phyloP scores from a whole-genome alignment of 768 basidiomycete species.

The Botryobasidium botryosum region DNA sequence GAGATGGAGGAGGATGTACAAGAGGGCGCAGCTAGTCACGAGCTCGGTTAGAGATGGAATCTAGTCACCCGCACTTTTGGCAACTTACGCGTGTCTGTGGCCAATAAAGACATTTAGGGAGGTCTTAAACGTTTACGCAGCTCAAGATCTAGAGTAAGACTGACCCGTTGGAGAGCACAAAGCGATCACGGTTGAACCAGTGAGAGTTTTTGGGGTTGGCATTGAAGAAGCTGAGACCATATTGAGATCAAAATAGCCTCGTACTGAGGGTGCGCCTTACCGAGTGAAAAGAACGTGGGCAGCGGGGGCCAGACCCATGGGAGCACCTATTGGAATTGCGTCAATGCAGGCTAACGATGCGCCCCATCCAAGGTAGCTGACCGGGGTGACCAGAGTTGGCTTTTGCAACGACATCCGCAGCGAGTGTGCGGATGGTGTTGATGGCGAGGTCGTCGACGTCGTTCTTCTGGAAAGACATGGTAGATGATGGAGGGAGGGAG shows the following conservation, averaged over 20 bases:
- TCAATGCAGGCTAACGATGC: not conserved
- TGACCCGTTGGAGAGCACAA: slow-evolving; percentile 89
- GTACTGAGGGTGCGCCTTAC: slow-evolving; percentile 23
- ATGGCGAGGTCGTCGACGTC: slow-evolving; percentile 39
- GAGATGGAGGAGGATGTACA: slow-evolving; percentile 84
- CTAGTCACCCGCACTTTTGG: no score
- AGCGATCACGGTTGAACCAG: slow-evolving; percentile 95
- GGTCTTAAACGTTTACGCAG: no score
- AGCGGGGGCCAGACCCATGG: slow-evolving; percentile 83
- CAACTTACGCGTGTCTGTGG: slow-evolving; percentile 57
- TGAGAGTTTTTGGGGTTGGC: slow-evolving; percentile 78
- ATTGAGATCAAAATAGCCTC: slow-evolving; percentile 10
- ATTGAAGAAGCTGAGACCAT: slow-evolving; percentile 53
- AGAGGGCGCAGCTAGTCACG: slow-evolving; percentile 72
- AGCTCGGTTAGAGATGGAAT: no score
- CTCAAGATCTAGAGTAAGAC: no score
- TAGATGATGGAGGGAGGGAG: not conserved
- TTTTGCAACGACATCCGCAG: slow-evolving; percentile 61
- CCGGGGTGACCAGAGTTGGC: slow-evolving; percentile 93
- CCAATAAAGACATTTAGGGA: no score
- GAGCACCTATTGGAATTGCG: slow-evolving; percentile 46
- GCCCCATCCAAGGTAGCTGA: slow-evolving; percentile 20
- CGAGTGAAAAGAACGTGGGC: slow-evolving; percentile 67
- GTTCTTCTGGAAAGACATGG: slow-evolving; percentile 14
- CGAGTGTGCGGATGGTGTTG: slow-evolving; percentile 59